Percentiles rank a stretch among this genome's conserved stretches.
phyloP scores from a whole-genome alignment of 2,329 filamentous ascomycete genomes.

The Colletotrichum liaoningense region DNA sequence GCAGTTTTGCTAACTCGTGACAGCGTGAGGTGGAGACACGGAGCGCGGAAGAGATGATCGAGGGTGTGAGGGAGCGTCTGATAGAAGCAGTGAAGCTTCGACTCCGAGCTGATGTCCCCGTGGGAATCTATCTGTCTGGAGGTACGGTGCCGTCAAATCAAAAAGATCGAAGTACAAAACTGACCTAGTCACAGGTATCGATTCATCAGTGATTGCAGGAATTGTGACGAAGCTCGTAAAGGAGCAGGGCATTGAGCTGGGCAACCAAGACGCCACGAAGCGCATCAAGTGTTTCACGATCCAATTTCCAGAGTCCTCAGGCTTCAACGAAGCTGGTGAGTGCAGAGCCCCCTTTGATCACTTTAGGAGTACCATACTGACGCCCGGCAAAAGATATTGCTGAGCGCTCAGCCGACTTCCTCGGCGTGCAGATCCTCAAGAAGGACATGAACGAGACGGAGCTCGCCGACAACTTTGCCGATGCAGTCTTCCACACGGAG shows the following conservation, averaged over 20 bases:
- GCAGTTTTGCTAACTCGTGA: neutral
- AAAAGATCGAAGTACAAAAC: neutral
- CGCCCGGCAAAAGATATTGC: slow-evolving; percentile 41
- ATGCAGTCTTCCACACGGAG: slow-evolving; percentile 46
- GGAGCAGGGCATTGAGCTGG: slow-evolving; percentile 57
- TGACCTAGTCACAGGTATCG: slow-evolving; percentile 64
- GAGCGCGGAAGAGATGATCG: slow-evolving; percentile 61
- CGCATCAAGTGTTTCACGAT: slow-evolving; percentile 58
- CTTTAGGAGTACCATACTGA: neutral
- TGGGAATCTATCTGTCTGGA: slow-evolving; percentile 67
- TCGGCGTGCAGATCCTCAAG: slow-evolving; percentile 44
- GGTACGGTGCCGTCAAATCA: slow-evolving; percentile 66
- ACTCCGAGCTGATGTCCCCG: slow-evolving; percentile 66
- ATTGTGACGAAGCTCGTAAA: slow-evolving; percentile 64
- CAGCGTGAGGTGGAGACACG: slow-evolving; percentile 52
- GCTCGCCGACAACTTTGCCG: slow-evolving; percentile 44
- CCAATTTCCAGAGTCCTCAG: slow-evolving; percentile 60
- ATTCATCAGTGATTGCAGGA: slow-evolving; percentile 67
- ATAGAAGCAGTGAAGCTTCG: slow-evolving; percentile 64
- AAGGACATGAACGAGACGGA: slow-evolving; percentile 42
- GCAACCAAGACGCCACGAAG: slow-evolving; percentile 49
- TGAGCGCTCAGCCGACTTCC: slow-evolving; percentile 45
- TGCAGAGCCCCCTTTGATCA: neutral
- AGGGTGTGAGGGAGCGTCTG: slow-evolving; percentile 59
- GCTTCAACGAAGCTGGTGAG: slow-evolving; percentile 60